These are phyloP conservation scores for Fusarium sulawesiense DNA, from an alignment of 2,329 filamentous ascomycete genomes.

Conservation along the genomic window DNA sequence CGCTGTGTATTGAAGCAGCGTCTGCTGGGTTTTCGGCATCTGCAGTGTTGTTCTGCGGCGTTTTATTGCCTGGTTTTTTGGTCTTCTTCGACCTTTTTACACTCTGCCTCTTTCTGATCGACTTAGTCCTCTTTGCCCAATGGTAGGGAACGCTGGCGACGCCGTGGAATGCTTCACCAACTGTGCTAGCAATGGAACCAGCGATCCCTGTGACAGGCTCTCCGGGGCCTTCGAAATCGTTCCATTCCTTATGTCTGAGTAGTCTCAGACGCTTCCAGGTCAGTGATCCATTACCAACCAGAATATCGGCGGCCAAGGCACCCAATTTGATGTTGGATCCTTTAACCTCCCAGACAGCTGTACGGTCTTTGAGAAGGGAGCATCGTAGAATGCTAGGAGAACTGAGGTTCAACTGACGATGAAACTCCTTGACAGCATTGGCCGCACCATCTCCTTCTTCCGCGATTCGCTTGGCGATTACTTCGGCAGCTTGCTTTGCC, in stretches of 20 bases:
- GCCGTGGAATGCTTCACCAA: constrained; percentile 70
- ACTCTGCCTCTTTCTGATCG: constrained; percentile 50
- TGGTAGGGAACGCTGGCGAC: constrained; percentile 72
- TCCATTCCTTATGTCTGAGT: constrained; percentile 77
- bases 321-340: constrained; percentile 69
- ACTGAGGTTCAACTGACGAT: constrained; percentile 66
- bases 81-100: constrained; percentile 8
- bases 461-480: constrained; percentile 71
- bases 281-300: constrained; percentile 70
- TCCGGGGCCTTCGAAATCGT: constrained; percentile 80
- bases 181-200: constrained; percentile 68
- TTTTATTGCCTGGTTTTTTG: not conserved
- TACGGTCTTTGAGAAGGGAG: constrained; percentile 70
- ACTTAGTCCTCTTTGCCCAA: constrained; percentile 68
- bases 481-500: constrained; percentile 66
- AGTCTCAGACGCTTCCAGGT: constrained; percentile 73
- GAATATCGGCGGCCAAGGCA: constrained; percentile 72
- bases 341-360: constrained; percentile 75
- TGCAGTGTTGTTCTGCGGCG: not conserved
- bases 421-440: constrained; percentile 76
- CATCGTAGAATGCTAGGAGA: constrained; percentile 71
- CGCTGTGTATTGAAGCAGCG: constrained; percentile 22
- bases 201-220: constrained; percentile 76
- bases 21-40: constrained; percentile 12
- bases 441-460: constrained; percentile 74